phyloP scores from a whole-genome alignment of 148 eudicot genomes.

The Tetragonia tetragonoides region DNA sequence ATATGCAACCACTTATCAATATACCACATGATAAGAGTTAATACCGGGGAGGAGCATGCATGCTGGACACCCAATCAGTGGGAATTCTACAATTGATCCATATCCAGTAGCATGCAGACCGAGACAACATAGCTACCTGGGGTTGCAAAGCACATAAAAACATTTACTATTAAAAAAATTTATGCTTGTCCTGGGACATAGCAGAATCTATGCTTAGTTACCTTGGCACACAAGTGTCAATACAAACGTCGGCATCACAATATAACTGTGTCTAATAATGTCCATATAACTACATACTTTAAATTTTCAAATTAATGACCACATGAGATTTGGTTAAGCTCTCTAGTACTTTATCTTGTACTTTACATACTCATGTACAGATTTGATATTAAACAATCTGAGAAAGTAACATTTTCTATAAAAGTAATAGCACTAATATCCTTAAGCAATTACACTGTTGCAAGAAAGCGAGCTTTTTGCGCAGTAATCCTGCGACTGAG shows the following conservation, averaged over 20 bases:
- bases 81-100: not conserved
- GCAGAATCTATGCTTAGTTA: not conserved
- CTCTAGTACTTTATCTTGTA: not conserved
- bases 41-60: not conserved
- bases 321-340: not conserved
- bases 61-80: not conserved
- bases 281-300: not conserved
- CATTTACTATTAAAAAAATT: not conserved
- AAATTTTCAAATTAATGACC: not conserved
- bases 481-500: not conserved
- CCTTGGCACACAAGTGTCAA: not conserved
- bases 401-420: too few species aligned
- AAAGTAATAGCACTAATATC: not conserved
- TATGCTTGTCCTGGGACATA: conserved; percentile 3
- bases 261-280: not conserved
- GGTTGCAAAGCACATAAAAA: conserved; percentile 3
- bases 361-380: not conserved
- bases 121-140: not conserved
- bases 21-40: not conserved
- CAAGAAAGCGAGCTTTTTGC: not conserved
- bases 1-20: not conserved
- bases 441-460: not conserved
- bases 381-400: not conserved
- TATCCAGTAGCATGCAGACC: not conserved
- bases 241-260: not conserved